Conservation (phyloP, 768 basidiomycete species). For the Kwoniella sp. region DNA sequence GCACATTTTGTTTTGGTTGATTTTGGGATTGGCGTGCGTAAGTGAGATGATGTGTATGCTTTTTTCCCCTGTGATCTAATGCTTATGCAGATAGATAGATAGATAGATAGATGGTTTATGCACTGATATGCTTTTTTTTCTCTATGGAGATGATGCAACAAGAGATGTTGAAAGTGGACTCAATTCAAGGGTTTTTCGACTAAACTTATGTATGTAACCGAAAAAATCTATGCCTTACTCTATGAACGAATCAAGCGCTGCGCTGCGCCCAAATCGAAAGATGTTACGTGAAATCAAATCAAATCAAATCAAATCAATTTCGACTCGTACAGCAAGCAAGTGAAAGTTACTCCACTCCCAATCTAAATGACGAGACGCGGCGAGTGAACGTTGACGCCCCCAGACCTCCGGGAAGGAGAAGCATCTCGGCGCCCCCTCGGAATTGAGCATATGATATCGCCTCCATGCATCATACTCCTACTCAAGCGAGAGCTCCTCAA, state of each 20-base stretch:
- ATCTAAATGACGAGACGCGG: neutral
- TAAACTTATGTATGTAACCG: neutral
- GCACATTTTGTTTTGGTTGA: constrained; percentile 34
- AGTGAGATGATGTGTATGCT: no score
- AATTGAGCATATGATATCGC: no score
- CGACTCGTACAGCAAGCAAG: neutral
- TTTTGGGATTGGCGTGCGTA: neutral
- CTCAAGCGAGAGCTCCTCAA: neutral
- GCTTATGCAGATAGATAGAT: no score
- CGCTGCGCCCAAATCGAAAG: no score
- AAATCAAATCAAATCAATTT: neutral
- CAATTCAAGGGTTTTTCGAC: neutral
- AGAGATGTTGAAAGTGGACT: neutral
- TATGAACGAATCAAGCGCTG: no score
- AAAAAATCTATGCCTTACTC: no score
- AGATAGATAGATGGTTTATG: neutral
- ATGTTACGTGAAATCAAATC: no score
- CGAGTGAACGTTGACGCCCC: no score
- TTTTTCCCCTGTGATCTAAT: no score
- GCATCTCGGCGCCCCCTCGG: no score
- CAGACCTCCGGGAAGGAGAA: no score
- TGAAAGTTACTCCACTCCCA: neutral
- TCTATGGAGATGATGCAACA: neutral
- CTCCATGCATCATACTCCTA: no score
- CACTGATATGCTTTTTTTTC: neutral